Evolutionary conservation across 768 basidiomycete genomes (phyloP).

Genomic region (Leccinum boreale): DNA sequence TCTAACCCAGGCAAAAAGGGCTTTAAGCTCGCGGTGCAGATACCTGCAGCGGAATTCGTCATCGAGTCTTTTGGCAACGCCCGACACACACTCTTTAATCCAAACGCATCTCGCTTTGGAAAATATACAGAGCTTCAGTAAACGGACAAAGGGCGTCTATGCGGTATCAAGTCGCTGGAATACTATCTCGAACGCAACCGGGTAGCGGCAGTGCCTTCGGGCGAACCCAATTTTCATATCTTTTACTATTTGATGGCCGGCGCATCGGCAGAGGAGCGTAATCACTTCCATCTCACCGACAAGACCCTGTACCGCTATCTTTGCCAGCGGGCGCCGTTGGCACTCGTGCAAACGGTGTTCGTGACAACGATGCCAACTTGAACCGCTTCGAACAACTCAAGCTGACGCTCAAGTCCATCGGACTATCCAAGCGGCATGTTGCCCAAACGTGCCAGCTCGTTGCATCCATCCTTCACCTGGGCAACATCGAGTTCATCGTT

Average conservation of each 20-base stretch:
- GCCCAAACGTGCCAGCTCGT: constrained; percentile 94
- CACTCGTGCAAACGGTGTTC: constrained; percentile 40
- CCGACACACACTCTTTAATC: constrained; percentile 77
- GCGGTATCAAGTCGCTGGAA: constrained; percentile 91
- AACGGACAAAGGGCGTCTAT: constrained; percentile 83
- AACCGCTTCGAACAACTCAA: constrained; percentile 89
- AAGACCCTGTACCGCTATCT: constrained; percentile 85
- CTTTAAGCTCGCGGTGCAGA: constrained; percentile 77
- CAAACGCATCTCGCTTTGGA: constrained; percentile 95
- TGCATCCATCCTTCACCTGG: constrained; percentile 94
- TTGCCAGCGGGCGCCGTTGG: constrained; percentile 47
- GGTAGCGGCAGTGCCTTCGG: constrained; percentile 82
- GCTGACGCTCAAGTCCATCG: constrained; percentile 87
- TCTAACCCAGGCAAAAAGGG: constrained; percentile 91
- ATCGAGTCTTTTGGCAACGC: constrained; percentile 94
- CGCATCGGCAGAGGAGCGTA: constrained; percentile 81
- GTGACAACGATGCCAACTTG: constrained; percentile 68
- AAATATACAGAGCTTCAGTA: constrained; percentile 99
- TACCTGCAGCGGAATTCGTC: constrained; percentile 93
- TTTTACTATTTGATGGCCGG: constrained; percentile 97
- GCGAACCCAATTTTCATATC: constrained; percentile 96
- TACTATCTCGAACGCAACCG: constrained; percentile 93
- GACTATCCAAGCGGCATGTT: constrained; percentile 91
- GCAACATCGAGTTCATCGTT: constrained; percentile 89
- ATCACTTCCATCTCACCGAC: constrained; percentile 82